Base-by-base conservation (phyloP, 202 grass and related monocot species). In the Musa balbisiana region DNA sequence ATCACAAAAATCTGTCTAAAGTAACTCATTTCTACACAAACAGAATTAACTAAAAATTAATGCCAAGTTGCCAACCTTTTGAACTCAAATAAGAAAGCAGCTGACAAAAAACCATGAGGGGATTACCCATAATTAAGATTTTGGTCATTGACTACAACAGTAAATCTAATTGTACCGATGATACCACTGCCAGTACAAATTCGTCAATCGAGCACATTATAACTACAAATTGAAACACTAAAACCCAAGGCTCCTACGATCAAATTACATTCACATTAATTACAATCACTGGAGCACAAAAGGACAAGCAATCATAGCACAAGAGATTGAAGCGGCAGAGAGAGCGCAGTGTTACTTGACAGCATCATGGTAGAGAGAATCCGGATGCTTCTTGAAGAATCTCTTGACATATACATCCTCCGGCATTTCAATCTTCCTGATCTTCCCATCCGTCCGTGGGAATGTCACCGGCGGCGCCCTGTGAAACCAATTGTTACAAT, bases 331-430 rank as follows among this genome's bases (percentile, higher is more conserved):
- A 43, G 33, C 33, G 33, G 5, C 17, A 15, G 27, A 51, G 9
- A 16, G 9, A 67, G 24, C 12, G 12, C 33, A 20, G 9, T 51
- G 17, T 65, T 92, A 90, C 92, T 87, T 88, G 82, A 96, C 62
- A 2, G 87, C 83, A 66, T 92, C 93, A 62, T 90, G 89, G 76
- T 96, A 90, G 33, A 92, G 87, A 14, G 87, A 92, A 90, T 87
- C 81, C 0, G 89, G 87, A 59, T 96, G 81, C 56, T 79, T 88
- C 76, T 79, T 83, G 83, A 84, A 87, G 83, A 96, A 92, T 53
- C 55, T 81, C 74, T 71, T 88, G 25, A 96, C 79, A 26, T 90
- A 96, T 21, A 85, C 75, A 78, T 96, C 89, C 78, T 96, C 90
- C 27, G 87, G 85, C 69, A 92, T 1, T 49, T 85, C 77, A 10